Evolutionary conservation across 78 protist species (phyloP).

Genomic region (Monosiga brevicollis): DNA sequence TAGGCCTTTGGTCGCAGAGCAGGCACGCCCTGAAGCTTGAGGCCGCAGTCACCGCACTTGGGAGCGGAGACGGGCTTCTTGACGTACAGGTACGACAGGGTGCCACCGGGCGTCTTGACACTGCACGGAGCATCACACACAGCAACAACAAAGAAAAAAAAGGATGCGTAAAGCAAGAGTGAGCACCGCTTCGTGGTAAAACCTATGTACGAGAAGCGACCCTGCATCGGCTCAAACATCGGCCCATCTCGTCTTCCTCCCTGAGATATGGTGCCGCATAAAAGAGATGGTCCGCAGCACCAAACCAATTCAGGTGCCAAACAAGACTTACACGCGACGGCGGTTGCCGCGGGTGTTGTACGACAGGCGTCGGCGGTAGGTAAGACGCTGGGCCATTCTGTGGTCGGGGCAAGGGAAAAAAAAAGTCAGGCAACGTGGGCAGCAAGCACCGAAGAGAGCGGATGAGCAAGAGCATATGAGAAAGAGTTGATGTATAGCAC

Average conservation of each 20-base stretch:
- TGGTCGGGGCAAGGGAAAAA: neutral
- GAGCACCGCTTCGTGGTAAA: neutral
- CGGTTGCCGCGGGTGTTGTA: slow-evolving; percentile 64
- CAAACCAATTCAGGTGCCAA: neutral
- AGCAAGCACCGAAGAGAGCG: too few species aligned
- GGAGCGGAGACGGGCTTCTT: slow-evolving; percentile 62
- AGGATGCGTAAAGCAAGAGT: neutral
- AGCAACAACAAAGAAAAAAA: neutral
- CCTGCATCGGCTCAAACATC: too few species aligned
- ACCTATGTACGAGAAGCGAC: neutral
- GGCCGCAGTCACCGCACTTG: slow-evolving; percentile 80
- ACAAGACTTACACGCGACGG: slow-evolving; percentile 36
- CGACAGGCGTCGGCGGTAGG: slow-evolving; percentile 71
- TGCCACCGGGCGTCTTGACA: slow-evolving; percentile 71
- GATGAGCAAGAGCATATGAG: too few species aligned
- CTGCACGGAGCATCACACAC: too few species aligned
- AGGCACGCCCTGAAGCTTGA: slow-evolving; percentile 59
- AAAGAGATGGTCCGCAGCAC: too few species aligned
- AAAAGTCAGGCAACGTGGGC: neutral
- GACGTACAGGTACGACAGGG: slow-evolving; percentile 56
- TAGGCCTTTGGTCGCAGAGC: neutral
- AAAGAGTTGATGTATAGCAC: too few species aligned
- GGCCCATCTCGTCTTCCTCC: too few species aligned
- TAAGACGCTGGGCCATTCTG: slow-evolving; percentile 59
- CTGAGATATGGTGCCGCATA: too few species aligned